Conservation (phyloP, 2,329 filamentous ascomycete genomes). For the Westerdykella sp. region DNA sequence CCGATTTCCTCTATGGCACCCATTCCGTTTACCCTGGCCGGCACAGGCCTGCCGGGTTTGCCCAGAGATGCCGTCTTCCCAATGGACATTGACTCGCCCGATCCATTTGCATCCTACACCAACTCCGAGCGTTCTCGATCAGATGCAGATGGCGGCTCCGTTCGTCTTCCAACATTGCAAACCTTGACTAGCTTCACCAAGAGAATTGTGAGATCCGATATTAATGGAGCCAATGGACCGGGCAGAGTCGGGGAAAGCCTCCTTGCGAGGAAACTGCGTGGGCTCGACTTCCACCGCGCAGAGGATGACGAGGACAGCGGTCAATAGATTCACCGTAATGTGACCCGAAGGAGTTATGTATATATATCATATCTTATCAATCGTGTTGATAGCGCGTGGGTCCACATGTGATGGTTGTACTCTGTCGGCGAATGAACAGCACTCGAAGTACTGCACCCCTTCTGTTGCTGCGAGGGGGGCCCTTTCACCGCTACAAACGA, state of each 20-base stretch:
- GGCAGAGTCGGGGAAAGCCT: slow-evolving; percentile 57
- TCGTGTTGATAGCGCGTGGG: too few species aligned
- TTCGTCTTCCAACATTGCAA: slow-evolving; percentile 7
- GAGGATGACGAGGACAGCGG: too few species aligned
- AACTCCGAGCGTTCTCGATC: slow-evolving; percentile 14
- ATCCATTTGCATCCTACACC: slow-evolving; percentile 19
- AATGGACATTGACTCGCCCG: slow-evolving; percentile 26
- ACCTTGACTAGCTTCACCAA: slow-evolving; percentile 63
- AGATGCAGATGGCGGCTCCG: slow-evolving; percentile 13
- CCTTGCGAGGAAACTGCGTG: slow-evolving; percentile 61
- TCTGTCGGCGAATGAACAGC: too few species aligned
- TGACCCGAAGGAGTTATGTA: too few species aligned
- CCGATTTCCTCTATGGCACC: slow-evolving; percentile 41
- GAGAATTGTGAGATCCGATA: slow-evolving; percentile 49
- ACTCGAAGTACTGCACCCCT: too few species aligned
- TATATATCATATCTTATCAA: too few species aligned
- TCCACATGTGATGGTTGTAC: too few species aligned
- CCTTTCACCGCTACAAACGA: too few species aligned
- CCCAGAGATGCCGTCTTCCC: slow-evolving; percentile 13
- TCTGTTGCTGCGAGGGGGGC: too few species aligned
- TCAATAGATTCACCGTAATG: too few species aligned
- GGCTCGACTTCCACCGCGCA: slow-evolving; percentile 48
- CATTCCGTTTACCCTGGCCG: slow-evolving; percentile 46
- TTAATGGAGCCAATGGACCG: slow-evolving; percentile 28
- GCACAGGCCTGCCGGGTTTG: slow-evolving; percentile 28